phyloP scores from a whole-genome alignment of 106 monocot species.

The Platanthera zijinensis region DNA sequence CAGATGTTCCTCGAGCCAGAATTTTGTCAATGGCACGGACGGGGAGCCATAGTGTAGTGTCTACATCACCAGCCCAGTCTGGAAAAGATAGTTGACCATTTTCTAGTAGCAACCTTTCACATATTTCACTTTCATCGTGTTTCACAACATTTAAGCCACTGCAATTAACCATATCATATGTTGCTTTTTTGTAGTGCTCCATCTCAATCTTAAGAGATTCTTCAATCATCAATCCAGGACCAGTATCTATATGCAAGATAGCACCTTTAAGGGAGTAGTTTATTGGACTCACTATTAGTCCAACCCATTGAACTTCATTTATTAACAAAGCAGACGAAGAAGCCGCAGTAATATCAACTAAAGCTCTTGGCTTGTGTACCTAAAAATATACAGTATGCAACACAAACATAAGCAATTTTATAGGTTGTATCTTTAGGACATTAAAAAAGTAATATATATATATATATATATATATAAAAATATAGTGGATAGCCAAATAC shows the following conservation, averaged over 20 bases:
- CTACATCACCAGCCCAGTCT: conserved; percentile 78
- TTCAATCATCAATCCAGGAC: conserved; percentile 74
- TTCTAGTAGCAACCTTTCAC: conserved; percentile 39
- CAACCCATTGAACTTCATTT: conserved; percentile 96
- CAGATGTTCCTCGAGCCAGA: conserved; percentile 64
- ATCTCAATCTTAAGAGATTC: conserved; percentile 72
- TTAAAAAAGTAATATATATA: neutral
- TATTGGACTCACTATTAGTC: conserved; percentile 66
- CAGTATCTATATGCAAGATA: conserved; percentile 71
- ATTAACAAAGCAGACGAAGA: conserved; percentile 82
- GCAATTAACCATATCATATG: conserved; percentile 6
- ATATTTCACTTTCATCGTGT: conserved; percentile 8
- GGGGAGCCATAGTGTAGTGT: conserved; percentile 80
- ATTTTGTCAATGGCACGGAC: conserved; percentile 77
- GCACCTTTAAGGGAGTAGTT: conserved; percentile 86
- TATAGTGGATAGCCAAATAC: neutral
- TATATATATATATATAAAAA: no score
- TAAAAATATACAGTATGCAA: conserved; percentile 2
- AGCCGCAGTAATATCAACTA: conserved; percentile 84
- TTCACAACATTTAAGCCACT: conserved; percentile 5
- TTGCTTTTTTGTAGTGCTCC: conserved; percentile 35
- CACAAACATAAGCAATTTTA: neutral
- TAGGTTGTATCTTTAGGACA: neutral
- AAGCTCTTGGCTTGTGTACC: conserved; percentile 80
- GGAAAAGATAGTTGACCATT: conserved; percentile 65